phyloP scores from a whole-genome alignment of 352 stramenopile species.

The Albugo candida region DNA sequence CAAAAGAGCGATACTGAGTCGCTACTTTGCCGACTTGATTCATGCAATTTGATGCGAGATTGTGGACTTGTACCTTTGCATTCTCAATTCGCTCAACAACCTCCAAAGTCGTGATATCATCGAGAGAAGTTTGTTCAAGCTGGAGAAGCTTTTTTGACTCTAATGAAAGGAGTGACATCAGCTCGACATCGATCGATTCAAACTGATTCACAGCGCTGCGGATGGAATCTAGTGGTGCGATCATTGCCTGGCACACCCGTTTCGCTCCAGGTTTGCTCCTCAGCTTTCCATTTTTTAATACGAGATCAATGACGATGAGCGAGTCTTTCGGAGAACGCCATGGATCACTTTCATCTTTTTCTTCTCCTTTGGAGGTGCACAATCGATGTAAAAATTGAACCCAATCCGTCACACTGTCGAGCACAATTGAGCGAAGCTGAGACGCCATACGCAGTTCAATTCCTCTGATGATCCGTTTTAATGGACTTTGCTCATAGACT shows the following conservation, averaged over 20 bases:
- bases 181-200: slow-evolving; percentile 73
- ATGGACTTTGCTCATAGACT: slow-evolving; percentile 25
- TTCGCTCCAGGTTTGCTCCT: no score
- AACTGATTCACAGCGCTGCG: slow-evolving; percentile 56
- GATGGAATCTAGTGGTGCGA: slow-evolving; percentile 65
- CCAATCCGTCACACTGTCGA: slow-evolving; percentile 33
- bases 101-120: slow-evolving; percentile 21
- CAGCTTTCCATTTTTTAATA: slow-evolving; percentile 11
- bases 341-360: neutral
- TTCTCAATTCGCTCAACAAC: slow-evolving; percentile 21
- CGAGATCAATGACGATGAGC: slow-evolving; percentile 70
- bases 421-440: slow-evolving; percentile 61
- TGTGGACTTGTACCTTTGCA: slow-evolving; percentile 32
- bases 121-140: slow-evolving; percentile 12
- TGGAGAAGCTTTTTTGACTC: slow-evolving; percentile 32
- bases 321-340: slow-evolving; percentile 36
- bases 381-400: slow-evolving; percentile 17
- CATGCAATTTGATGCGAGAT: slow-evolving; percentile 44
- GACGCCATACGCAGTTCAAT: slow-evolving; percentile 73
- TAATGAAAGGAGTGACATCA: slow-evolving; percentile 78
- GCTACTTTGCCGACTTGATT: slow-evolving; percentile 37
- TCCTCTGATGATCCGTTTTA: slow-evolving; percentile 65
- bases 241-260: slow-evolving; percentile 16
- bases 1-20: slow-evolving; percentile 54
- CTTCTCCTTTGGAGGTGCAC: slow-evolving; percentile 14